A percentile compares a stretch with the other conserved stretches of the same genome.
These are phyloP conservation scores for Pulchroboletus neoregius DNA, from an alignment of 1,284 basidiomycete species.

Conservation along the genomic window DNA sequence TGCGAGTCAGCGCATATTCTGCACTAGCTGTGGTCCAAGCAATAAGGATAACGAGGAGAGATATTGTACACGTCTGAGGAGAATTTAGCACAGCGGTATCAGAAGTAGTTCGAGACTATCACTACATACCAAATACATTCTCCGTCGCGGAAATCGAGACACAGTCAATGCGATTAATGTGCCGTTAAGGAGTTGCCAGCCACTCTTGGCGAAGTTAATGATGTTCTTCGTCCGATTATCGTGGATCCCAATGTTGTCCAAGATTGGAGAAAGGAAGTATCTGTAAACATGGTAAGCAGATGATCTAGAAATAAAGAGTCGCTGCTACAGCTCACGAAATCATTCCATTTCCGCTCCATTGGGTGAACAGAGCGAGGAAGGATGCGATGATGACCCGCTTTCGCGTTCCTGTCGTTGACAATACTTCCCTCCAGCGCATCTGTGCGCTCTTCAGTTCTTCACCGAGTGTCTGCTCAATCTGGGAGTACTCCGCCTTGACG, in stretches of 20 bases:
- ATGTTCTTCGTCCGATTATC: slow-evolving; percentile 14
- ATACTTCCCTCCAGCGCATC: background rate
- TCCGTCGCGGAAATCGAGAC: slow-evolving; percentile 15
- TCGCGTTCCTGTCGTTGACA: background rate
- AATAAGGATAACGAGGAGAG: slow-evolving; percentile 18
- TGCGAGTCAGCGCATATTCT: slow-evolving; percentile 16
- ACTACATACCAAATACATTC: slow-evolving; percentile 18
- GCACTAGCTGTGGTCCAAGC: slow-evolving; percentile 21
- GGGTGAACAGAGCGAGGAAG: slow-evolving; percentile 42
- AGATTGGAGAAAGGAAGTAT: slow-evolving; percentile 6
- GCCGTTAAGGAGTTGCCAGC: slow-evolving; percentile 2
- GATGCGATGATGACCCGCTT: background rate
- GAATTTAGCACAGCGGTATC: background rate
- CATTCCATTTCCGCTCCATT: slow-evolving; percentile 34
- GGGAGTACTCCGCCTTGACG: slow-evolving; percentile 17
- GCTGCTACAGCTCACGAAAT: slow-evolving; percentile 1
- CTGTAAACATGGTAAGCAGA: background rate
- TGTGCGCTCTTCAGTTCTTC: slow-evolving; percentile 6
- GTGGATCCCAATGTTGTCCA: slow-evolving; percentile 18
- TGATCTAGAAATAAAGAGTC: too few relatives aligned
- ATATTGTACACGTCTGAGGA: slow-evolving; percentile 11
- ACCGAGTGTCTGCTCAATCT: slow-evolving; percentile 31
- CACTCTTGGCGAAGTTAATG: slow-evolving; percentile 10
- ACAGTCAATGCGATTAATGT: background rate
- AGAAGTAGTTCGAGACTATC: background rate